phyloP scores from a whole-genome alignment of 495 filamentous ascomycete genomes.

The Podospora appendiculata region DNA sequence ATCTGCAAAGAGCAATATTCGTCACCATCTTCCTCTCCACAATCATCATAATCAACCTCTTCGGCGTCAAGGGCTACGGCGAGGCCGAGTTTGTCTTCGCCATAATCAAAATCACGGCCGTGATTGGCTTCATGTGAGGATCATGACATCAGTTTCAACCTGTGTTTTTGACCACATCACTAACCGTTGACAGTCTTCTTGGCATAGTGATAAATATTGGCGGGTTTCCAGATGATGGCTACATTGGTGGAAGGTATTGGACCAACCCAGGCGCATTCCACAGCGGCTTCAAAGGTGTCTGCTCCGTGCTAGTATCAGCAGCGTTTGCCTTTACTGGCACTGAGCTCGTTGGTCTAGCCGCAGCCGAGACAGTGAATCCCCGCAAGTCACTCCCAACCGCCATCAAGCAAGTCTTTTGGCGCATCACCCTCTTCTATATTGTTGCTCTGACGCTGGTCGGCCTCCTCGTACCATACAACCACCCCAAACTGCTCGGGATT shows the following conservation, averaged over 20 bases:
- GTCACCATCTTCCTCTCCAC: constrained; percentile 72
- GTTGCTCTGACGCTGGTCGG: constrained; percentile 68
- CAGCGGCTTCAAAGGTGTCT: constrained; percentile 91
- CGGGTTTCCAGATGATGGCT: constrained; percentile 64
- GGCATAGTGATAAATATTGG: constrained; percentile 74
- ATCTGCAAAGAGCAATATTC: constrained; percentile 66
- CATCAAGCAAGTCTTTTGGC: constrained; percentile 93
- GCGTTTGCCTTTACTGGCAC: constrained; percentile 91
- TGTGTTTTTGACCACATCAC: constrained; percentile 9
- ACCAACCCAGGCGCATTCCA: constrained; percentile 78
- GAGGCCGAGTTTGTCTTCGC: constrained; percentile 90
- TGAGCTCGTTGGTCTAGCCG: constrained; percentile 86
- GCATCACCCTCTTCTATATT: constrained; percentile 83
- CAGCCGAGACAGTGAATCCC: constrained; percentile 81
- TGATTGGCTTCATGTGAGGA: constrained; percentile 80
- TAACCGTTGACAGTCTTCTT: constrained; percentile 47
- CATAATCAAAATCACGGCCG: constrained; percentile 75
- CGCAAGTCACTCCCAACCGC: constrained; percentile 80
- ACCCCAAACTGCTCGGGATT: constrained; percentile 50
- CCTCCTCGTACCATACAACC: constrained; percentile 63
- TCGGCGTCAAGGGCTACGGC: constrained; percentile 81
- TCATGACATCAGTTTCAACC: background rate
- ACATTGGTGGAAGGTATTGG: constrained; percentile 85
- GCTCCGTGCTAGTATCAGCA: constrained; percentile 87
- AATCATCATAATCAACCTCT: constrained; percentile 76